Evolutionary conservation across 192 early-diverging fungal genomes (phyloP).

Genomic region (Ramicandelaber brevisporus): DNA sequence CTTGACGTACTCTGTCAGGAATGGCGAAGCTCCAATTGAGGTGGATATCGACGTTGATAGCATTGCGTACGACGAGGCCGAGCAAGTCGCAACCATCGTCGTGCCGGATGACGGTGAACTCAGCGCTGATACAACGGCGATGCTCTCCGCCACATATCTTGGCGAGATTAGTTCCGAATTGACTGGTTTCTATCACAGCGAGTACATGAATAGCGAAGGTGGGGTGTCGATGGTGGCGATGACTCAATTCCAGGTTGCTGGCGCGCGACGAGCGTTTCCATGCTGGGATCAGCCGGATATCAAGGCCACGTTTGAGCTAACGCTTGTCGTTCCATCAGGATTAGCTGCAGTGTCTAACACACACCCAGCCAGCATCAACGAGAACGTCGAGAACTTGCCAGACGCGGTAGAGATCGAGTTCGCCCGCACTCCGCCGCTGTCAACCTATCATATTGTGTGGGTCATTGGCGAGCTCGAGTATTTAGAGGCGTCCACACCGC

Average conservation of each 20-base stretch:
- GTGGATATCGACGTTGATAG: too few species aligned
- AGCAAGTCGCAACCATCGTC: too few species aligned
- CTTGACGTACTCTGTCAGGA: too few species aligned
- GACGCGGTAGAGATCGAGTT: conserved; percentile 31
- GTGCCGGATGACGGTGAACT: too few species aligned
- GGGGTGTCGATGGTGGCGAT: conserved; percentile 26
- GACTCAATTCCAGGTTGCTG: conserved; percentile 61
- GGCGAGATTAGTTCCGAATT: too few species aligned
- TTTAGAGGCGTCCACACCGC: conserved; percentile 28
- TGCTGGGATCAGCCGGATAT: conserved; percentile 56
- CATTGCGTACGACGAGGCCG: too few species aligned
- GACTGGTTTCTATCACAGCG: conserved; percentile 57
- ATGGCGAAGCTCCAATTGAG: too few species aligned
- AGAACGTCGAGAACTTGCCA: conserved; percentile 17
- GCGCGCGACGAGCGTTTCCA: conserved; percentile 40
- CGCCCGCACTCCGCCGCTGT: conserved; percentile 50
- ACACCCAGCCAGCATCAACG: conserved; percentile 16
- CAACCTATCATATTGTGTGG: conserved; percentile 55
- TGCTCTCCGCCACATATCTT: too few species aligned
- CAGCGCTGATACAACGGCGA: too few species aligned
- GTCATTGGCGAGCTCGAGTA: conserved; percentile 56
- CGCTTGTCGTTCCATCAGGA: conserved; percentile 24
- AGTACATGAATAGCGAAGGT: conserved; percentile 27
- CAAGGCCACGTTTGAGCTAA: conserved; percentile 55
- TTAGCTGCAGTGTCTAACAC: conserved; percentile 54